Evolutionary conservation across 1,139 yeast genomes (phyloP).

Genomic region (Blastobotrys apis): DNA sequence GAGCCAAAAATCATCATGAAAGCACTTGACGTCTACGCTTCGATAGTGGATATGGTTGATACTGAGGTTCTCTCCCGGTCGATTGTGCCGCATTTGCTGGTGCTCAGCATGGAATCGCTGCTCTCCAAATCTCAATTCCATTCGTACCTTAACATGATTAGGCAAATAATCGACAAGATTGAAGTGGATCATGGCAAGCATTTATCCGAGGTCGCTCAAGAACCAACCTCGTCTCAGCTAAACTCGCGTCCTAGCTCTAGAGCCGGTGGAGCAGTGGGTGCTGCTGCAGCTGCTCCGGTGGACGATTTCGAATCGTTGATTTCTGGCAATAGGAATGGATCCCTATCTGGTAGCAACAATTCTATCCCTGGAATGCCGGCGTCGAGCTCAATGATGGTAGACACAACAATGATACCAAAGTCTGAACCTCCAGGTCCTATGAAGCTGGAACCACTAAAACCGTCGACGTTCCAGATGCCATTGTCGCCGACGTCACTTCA

Average conservation of each 20-base stretch:
- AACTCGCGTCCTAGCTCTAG: background rate
- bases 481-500: background rate
- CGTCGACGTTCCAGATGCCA: background rate
- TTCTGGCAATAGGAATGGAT: constrained; percentile 5
- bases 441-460: constrained; percentile 1
- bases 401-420: too few species aligned
- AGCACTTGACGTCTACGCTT: constrained; percentile 50
- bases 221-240: background rate
- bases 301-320: constrained; percentile 12
- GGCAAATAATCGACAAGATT: constrained; percentile 24
- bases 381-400: too few species aligned
- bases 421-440: too few species aligned
- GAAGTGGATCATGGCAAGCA: constrained; percentile 27
- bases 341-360: background rate
- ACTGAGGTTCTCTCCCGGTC: constrained; percentile 44
- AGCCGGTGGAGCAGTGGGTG: background rate
- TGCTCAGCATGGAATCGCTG: constrained; percentile 45
- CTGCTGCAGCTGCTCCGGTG: too few species aligned
- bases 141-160: constrained; percentile 30
- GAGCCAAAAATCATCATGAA: constrained; percentile 62
- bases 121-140: constrained; percentile 42
- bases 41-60: constrained; percentile 36
- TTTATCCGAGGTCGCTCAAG: constrained; percentile 20
- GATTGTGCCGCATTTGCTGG: constrained; percentile 48
- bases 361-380: too few species aligned